Conservation (phyloP, 2,329 filamentous ascomycete species). For the Neospermospora avenae region DNA sequence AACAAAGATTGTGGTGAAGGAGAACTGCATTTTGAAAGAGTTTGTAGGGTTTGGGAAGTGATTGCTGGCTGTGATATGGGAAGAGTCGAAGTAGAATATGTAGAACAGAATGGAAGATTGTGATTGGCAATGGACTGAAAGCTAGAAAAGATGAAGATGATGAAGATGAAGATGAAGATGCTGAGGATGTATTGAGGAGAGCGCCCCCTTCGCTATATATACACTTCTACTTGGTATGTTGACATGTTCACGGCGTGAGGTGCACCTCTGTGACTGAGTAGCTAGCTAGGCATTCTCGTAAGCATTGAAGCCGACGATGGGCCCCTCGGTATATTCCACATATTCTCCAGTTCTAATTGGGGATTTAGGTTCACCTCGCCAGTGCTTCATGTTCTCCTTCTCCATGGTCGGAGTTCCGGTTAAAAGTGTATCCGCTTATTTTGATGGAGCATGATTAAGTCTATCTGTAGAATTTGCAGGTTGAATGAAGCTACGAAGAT, state of each 20-base stretch:
- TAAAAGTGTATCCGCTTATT: not conserved
- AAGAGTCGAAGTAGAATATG: not conserved
- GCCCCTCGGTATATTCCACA: not conserved
- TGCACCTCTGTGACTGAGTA: not conserved
- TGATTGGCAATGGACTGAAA: not conserved
- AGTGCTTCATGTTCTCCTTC: not conserved
- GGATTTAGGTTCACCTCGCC: not conserved
- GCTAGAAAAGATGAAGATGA: not conserved
- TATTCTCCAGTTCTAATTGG: not conserved
- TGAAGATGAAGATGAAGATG: not conserved
- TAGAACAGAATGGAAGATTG: not conserved
- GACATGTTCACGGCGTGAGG: not conserved
- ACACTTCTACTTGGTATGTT: not conserved
- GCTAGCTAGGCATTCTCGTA: not conserved
- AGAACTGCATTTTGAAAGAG: not conserved
- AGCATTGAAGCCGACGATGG: not conserved
- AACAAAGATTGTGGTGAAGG: not conserved
- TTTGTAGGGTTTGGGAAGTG: not conserved
- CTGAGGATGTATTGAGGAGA: not conserved
- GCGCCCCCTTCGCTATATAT: not conserved
- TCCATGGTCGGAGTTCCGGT: not conserved
- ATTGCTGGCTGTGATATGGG: not conserved
- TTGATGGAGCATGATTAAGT: not conserved
- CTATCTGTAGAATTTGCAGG: not conserved
- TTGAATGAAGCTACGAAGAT: not conserved